Evolutionary conservation across 768 basidiomycete species (phyloP).

Genomic region (Guyanaporus albipodus): DNA sequence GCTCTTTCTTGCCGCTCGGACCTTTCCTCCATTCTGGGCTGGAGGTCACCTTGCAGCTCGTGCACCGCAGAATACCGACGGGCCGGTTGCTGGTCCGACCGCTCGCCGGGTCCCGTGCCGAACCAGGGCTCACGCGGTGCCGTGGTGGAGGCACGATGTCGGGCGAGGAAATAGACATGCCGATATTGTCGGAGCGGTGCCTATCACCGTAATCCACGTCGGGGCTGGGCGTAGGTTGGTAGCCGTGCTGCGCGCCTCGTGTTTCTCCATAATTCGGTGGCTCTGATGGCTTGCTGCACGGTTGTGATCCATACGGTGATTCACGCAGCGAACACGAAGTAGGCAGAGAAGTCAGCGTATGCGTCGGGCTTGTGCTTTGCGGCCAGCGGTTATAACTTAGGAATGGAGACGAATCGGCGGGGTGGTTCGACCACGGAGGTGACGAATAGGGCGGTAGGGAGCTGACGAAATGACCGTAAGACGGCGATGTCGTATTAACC

Average conservation of each 20-base stretch:
- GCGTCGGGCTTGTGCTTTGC: constrained; percentile 26
- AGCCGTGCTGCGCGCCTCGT: constrained; percentile 34
- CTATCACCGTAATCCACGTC: constrained; percentile 36
- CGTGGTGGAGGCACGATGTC: constrained; percentile 56
- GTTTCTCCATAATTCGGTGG: constrained; percentile 26
- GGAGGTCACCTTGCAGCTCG: constrained; percentile 74
- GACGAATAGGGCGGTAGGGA: constrained; percentile 29
- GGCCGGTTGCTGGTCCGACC: constrained; percentile 58
- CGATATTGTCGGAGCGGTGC: constrained; percentile 30
- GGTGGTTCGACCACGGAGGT: constrained; percentile 24
- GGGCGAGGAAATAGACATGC: constrained; percentile 25
- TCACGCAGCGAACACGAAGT: constrained; percentile 30
- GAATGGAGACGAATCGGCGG: constrained; percentile 30
- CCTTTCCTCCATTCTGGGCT: constrained; percentile 94
- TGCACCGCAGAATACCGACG: constrained; percentile 65
- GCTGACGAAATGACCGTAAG: constrained; percentile 25
- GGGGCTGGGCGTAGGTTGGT: constrained; percentile 37
- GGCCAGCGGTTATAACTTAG: constrained; percentile 30
- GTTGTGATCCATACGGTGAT: constrained; percentile 23
- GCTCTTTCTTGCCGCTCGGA: constrained; percentile 84
- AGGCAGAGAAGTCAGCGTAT: constrained; percentile 23
- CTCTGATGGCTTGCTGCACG: constrained; percentile 40
- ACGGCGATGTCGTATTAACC: constrained; percentile 25
- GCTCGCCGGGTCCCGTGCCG: constrained; percentile 44
- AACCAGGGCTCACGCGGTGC: constrained; percentile 51